Evolutionary conservation across 2,329 filamentous ascomycete genomes (phyloP).

Genomic region (Trichoderma aggressivum): DNA sequence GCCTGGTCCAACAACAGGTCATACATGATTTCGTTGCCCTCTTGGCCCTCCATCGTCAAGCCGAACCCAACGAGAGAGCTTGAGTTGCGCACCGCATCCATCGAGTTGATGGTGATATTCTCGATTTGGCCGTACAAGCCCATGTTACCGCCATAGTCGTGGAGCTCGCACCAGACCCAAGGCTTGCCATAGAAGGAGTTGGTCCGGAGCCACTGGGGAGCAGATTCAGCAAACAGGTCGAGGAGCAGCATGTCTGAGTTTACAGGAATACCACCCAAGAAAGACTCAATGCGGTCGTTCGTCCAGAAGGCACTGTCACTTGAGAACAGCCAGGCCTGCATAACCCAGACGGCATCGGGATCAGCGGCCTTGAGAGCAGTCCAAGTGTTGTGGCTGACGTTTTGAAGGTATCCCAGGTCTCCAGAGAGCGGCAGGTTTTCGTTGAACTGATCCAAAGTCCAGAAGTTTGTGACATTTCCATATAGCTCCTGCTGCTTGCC

Average conservation of each 20-base stretch:
- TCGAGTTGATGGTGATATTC: constrained; percentile 45
- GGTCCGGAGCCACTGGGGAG: constrained; percentile 50
- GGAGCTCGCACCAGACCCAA: constrained; percentile 54
- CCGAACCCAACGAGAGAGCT: constrained; percentile 46
- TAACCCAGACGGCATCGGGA: constrained; percentile 48
- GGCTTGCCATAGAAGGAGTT: constrained; percentile 49
- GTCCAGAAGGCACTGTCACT: constrained; percentile 43
- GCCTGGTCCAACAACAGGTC: constrained; percentile 49
- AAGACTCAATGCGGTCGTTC: constrained; percentile 44
- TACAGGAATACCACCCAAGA: constrained; percentile 43
- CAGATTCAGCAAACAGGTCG: constrained; percentile 48
- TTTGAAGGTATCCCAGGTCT: constrained; percentile 41
- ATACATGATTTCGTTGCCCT: constrained; percentile 53
- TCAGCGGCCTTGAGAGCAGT: constrained; percentile 46
- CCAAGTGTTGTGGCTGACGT: constrained; percentile 41
- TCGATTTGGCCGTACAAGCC: constrained; percentile 49
- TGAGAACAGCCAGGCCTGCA: constrained; percentile 52
- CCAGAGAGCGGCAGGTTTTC: constrained; percentile 48
- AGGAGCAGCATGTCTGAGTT: constrained; percentile 48
- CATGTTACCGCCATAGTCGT: constrained; percentile 48
- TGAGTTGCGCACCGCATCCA: constrained; percentile 41
- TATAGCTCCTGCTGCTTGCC: constrained; percentile 43
- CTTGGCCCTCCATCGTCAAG: constrained; percentile 47
- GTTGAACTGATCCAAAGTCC: constrained; percentile 52
- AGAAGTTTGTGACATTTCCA: constrained; percentile 46